Evolutionary conservation across 208 protist species (phyloP).

Genomic region (Acanthamoeba sp.): DNA sequence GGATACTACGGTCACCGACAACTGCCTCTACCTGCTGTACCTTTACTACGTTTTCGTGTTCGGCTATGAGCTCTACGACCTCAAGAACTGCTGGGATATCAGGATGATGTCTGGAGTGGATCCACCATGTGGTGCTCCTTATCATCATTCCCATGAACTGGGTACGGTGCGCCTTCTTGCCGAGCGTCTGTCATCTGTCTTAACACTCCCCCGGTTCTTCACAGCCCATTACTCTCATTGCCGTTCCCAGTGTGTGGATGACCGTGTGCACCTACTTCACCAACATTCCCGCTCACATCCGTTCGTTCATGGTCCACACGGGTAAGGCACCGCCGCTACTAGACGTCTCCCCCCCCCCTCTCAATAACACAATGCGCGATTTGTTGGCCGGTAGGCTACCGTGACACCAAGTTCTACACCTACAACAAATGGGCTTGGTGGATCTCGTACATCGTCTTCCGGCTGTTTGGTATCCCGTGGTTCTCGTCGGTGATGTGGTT

Average conservation of each 20-base stretch:
- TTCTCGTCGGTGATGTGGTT: constrained; percentile 57
- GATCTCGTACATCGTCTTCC: constrained; percentile 37
- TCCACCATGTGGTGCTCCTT: constrained; percentile 34
- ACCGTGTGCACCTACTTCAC: constrained; percentile 13
- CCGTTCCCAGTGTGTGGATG: constrained; percentile 36
- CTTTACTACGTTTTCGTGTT: constrained; percentile 19
- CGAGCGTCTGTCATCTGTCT: neutral
- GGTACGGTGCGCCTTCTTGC: neutral
- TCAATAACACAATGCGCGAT: too few species aligned
- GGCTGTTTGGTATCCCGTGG: constrained; percentile 65
- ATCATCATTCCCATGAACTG: constrained; percentile 43
- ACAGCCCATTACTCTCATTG: constrained; percentile 10
- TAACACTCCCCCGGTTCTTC: too few species aligned
- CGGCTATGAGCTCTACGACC: constrained; percentile 44
- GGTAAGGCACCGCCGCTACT: too few species aligned
- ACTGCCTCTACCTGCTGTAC: neutral
- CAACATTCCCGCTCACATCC: constrained; percentile 63
- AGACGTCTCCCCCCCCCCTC: too few species aligned
- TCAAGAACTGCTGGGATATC: constrained; percentile 57
- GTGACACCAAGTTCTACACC: constrained; percentile 28
- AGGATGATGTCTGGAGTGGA: constrained; percentile 38
- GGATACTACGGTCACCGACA: neutral
- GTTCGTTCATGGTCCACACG: constrained; percentile 34
- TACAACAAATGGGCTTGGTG: constrained; percentile 69
- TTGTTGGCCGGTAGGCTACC: neutral